Evolutionary conservation across 192 early-diverging fungal genomes (phyloP).

Genomic region (Linnemannia exigua): DNA sequence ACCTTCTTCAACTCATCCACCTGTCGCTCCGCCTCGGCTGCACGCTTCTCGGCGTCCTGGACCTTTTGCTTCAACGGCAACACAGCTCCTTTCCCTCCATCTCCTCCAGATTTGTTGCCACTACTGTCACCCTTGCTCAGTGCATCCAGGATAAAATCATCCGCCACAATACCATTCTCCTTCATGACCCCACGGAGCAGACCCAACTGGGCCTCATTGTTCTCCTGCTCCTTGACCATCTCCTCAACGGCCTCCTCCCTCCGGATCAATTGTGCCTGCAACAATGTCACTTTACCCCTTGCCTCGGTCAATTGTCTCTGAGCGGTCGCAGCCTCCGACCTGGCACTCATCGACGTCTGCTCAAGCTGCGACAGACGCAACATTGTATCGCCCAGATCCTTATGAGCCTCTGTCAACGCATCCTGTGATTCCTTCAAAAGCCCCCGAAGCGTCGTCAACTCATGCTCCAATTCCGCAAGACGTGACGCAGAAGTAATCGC

Average conservation of each 20-base stretch:
- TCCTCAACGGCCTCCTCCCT: slow-evolving; percentile 59
- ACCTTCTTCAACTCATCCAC: slow-evolving; percentile 17
- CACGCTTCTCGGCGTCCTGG: slow-evolving; percentile 39
- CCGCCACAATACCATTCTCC: slow-evolving; percentile 57
- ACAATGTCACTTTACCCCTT: slow-evolving; percentile 51
- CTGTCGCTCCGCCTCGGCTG: slow-evolving; percentile 29
- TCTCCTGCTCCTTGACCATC: slow-evolving; percentile 61
- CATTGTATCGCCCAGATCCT: slow-evolving; percentile 58
- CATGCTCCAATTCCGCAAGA: slow-evolving; percentile 55
- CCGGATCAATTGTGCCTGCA: slow-evolving; percentile 56
- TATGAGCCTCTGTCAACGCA: slow-evolving; percentile 32
- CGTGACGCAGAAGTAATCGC: slow-evolving; percentile 40
- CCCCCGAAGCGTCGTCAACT: slow-evolving; percentile 45
- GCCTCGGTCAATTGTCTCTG: slow-evolving; percentile 59
- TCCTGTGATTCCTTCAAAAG: slow-evolving; percentile 47
- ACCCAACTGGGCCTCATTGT: slow-evolving; percentile 60
- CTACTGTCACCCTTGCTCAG: slow-evolving; percentile 22
- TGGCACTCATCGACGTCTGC: slow-evolving; percentile 57
- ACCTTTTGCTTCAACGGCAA: slow-evolving; percentile 8
- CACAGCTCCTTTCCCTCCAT: not conserved
- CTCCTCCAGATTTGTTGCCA: not conserved
- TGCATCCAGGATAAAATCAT: slow-evolving; percentile 29
- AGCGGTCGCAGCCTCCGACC: slow-evolving; percentile 60
- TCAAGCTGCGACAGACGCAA: slow-evolving; percentile 64
- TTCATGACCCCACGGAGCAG: slow-evolving; percentile 64